Conservation (phyloP, 441 rosid genomes). For the Croton laevigatus region DNA sequence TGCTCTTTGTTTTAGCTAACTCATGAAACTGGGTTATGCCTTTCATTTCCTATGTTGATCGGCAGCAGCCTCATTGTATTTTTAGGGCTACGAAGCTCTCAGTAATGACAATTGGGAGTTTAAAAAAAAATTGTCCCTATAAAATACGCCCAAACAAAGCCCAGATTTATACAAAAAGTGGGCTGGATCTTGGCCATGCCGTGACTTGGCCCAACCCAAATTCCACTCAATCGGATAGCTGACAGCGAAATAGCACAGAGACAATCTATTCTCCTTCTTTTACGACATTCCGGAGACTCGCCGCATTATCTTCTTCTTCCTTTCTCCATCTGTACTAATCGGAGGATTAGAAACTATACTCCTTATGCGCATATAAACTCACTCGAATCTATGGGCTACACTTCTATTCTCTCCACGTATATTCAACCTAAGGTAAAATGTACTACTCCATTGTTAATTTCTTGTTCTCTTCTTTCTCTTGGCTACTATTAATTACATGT, state of each 20-base stretch:
- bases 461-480: neutral
- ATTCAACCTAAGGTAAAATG: constrained; percentile 36
- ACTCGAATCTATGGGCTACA: constrained; percentile 37
- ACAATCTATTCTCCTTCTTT: neutral
- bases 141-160: too few relatives aligned
- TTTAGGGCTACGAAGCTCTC: too few relatives aligned
- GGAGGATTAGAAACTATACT: constrained; percentile 2
- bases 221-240: neutral
- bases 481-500: neutral
- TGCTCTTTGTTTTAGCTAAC: too few relatives aligned
- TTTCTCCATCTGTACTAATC: neutral
- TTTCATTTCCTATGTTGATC: too few relatives aligned
- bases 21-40: too few relatives aligned
- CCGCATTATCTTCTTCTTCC: constrained; percentile 14
- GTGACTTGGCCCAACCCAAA: neutral
- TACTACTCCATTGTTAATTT: neutral
- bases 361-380: constrained; percentile 28
- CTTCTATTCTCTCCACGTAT: constrained; percentile 36
- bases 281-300: constrained; percentile 8
- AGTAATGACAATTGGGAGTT: too few relatives aligned
- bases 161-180: too few relatives aligned
- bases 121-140: too few relatives aligned
- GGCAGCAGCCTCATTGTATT: too few relatives aligned
- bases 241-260: neutral
- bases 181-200: too few relatives aligned